Conservation (phyloP, 2,329 filamentous ascomycete species). For the Trichoderma sp. region DNA sequence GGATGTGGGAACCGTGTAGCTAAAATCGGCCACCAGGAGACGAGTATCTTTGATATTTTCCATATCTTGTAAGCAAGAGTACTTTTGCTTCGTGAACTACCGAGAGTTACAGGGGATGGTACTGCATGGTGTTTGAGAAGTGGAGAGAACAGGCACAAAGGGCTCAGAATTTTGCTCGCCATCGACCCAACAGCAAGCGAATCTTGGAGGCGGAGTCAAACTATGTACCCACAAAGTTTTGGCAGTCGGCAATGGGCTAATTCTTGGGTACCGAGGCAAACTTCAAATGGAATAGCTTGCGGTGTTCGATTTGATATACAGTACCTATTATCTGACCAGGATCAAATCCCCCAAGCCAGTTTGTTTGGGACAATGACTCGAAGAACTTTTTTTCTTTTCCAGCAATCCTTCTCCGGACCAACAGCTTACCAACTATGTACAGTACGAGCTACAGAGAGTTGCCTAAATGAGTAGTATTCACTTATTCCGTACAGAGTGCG, state of each 20-base stretch:
- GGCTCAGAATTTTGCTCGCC: not conserved
- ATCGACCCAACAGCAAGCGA: not conserved
- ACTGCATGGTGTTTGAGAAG: not conserved
- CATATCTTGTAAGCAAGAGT: not conserved
- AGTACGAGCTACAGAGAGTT: constrained; percentile 4
- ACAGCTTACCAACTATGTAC: not conserved
- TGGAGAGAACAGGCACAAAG: not conserved
- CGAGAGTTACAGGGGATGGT: not conserved
- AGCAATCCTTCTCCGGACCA: not conserved
- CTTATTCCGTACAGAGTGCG: not conserved
- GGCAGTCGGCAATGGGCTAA: not conserved
- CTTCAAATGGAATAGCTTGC: not conserved
- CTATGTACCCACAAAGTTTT: not conserved
- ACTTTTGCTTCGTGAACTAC: constrained; percentile 3
- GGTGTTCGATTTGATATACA: not conserved
- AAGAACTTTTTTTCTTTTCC: not conserved
- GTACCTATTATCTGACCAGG: not conserved
- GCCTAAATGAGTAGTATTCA: constrained; percentile 8
- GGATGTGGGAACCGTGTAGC: not conserved
- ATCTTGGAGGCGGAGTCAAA: not conserved
- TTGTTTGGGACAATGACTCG: not conserved
- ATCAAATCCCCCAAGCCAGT: not conserved
- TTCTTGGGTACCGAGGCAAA: not conserved
- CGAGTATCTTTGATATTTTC: not conserved
- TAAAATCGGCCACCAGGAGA: constrained; percentile 1